Evolutionary conservation across 2,329 filamentous ascomycete genomes (phyloP), one percentile per base, ranked within the genome.

Genomic region (Aureobasidium leucospermi): DNA sequence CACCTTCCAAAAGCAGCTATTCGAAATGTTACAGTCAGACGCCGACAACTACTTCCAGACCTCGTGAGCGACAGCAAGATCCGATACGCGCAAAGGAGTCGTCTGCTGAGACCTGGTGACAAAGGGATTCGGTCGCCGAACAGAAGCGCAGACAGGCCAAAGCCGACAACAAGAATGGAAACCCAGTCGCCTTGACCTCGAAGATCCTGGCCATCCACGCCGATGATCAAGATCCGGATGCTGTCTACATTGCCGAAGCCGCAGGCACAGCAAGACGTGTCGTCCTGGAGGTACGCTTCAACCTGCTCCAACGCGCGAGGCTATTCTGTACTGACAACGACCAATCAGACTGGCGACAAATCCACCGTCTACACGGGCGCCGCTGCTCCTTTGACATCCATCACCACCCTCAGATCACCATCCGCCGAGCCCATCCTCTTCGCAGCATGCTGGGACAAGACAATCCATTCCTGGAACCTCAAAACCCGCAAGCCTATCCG

Each of bases 361-460:
- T 63, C 72, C 55, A 72, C 74, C 13, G 68, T 78, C 4, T 96
- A 88, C 69, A 82, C 83, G 68, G 90, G 90, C 2, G 89, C 92
- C 16, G 82, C 81, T 47, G 87, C 90, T 3, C 94, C 94, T 1
- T 78, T 96, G 9, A 93, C 90, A 9, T 89, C 87, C 65, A 74
- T 96, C 31, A 84, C 88, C 15, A 78, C 90, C 38, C 28, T 47
- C 19, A 13, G 55, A 13, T 85, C 84, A 13, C 71, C 77, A 4
- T 75, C 75, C 7, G 47, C 60, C 15, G 68, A 68, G 4, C 66
- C 68, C 53, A 87, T 81, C 1, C 70, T 96, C 10, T 96, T 90
- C 72, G 90, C 90, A 28, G 93, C 92, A 36, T 94, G 87, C 61
- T 99, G 94, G 94, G 93, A 99, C 75, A 96, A 96, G 75, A 81